These are phyloP conservation scores for Colletotrichum destructivum DNA, from an alignment of 2,329 filamentous ascomycete species.

Conservation along the genomic window DNA sequence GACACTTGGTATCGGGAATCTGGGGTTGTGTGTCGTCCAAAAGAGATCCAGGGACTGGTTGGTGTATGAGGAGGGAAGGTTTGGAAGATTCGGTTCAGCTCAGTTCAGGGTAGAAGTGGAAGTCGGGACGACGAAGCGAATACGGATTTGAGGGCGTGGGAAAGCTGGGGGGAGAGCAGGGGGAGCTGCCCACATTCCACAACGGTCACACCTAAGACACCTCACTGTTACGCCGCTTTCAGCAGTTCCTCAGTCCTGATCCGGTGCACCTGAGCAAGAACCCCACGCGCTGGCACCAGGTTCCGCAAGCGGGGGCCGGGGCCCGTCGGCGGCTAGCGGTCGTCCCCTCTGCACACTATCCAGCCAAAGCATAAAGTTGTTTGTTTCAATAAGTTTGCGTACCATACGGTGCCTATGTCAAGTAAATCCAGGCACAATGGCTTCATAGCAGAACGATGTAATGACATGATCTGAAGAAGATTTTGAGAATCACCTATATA, in stretches of 20 bases:
- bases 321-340: slow-evolving; percentile 13
- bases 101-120: slow-evolving; percentile 3
- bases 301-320: slow-evolving; percentile 24
- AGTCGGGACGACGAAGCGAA: slow-evolving; percentile 29
- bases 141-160: not conserved
- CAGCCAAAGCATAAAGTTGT: not conserved
- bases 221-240: slow-evolving; percentile 22
- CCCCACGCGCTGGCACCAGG: slow-evolving; percentile 30
- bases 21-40: slow-evolving; percentile 7
- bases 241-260: not conserved
- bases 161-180: slow-evolving; percentile 17
- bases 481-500: not conserved
- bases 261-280: slow-evolving; percentile 11
- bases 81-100: not conserved
- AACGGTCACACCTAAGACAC: slow-evolving; percentile 22
- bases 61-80: slow-evolving; percentile 9
- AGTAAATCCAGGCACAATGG: not conserved
- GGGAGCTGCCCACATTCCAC: slow-evolving; percentile 26
- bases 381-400: not conserved
- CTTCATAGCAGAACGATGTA: no score
- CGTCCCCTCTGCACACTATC: not conserved
- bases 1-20: not conserved
- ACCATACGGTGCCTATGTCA: not conserved
- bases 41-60: not conserved
- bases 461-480: no score